Percentiles rank a stretch among this genome's conserved stretches.
These are phyloP conservation scores for Gaeumannomyces sp. DNA, from an alignment of 2,329 filamentous ascomycete species.

Conservation along the genomic window DNA sequence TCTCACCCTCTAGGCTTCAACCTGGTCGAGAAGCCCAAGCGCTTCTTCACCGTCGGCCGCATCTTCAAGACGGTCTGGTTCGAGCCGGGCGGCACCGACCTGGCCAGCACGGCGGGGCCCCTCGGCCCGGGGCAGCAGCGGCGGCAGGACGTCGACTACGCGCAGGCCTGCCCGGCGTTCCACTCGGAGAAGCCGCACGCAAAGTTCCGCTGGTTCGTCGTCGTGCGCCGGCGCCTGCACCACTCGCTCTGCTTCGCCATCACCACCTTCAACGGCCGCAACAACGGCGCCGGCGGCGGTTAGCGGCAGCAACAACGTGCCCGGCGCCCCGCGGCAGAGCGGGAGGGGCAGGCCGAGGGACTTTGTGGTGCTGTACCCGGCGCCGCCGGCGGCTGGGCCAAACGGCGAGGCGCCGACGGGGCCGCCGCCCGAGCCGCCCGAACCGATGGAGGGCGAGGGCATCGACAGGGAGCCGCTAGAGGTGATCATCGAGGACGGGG, in stretches of 20 bases:
- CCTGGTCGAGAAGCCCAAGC: constrained; percentile 19
- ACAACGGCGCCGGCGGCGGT: constrained; percentile 7
- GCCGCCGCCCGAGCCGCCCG: constrained; percentile 12
- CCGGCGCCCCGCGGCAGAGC: neutral
- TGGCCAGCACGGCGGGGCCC: neutral
- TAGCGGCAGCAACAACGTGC: constrained; percentile 8
- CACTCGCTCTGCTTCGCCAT: constrained; percentile 23
- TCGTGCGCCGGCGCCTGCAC: constrained; percentile 19
- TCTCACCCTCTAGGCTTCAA: constrained; percentile 16
- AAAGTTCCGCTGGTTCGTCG: constrained; percentile 22
- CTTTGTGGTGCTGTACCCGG: constrained; percentile 19
- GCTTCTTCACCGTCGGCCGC: constrained; percentile 22
- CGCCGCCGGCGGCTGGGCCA: neutral
- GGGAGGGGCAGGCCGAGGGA: constrained; percentile 14
- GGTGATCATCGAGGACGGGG: constrained; percentile 21
- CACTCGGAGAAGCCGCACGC: constrained; percentile 17
- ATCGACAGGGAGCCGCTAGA: constrained; percentile 18
- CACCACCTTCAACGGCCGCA: constrained; percentile 15
- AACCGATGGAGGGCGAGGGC: constrained; percentile 17
- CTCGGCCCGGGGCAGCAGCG: neutral
- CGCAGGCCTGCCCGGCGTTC: constrained; percentile 13
- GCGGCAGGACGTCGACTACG: constrained; percentile 13
- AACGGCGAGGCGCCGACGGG: constrained; percentile 6
- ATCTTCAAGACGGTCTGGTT: constrained; percentile 25
- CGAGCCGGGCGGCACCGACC: constrained; percentile 15